Conservation (phyloP, 179 eudicot genomes). For the Silene vulgaris region DNA sequence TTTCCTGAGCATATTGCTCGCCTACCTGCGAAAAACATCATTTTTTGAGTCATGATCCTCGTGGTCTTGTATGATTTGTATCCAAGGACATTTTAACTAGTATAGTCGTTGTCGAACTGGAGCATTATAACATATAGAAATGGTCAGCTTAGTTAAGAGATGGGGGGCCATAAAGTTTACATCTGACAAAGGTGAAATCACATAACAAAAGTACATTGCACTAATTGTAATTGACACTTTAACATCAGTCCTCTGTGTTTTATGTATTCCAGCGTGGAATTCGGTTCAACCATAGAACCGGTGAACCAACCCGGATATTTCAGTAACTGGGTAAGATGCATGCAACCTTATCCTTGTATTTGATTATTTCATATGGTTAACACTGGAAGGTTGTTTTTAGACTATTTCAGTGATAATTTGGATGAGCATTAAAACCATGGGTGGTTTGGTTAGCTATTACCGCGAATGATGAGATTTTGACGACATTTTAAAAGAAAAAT, state of each 20-base stretch:
- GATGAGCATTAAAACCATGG: too few species aligned
- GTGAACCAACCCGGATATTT: too few species aligned
- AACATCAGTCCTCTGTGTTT: neutral
- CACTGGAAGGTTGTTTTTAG: too few species aligned
- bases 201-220: too few species aligned
- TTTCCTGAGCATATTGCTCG: conserved; percentile 59
- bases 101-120: conserved; percentile 22
- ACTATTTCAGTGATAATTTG: too few species aligned
- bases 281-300: too few species aligned
- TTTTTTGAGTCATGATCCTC: conserved; percentile 6
- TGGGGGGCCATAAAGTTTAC: neutral
- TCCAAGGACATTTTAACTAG: neutral
- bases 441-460: too few species aligned
- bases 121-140: neutral
- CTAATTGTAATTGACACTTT: neutral
- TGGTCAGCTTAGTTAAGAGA: conserved; percentile 4
- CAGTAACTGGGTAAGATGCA: too few species aligned
- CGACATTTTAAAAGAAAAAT: too few species aligned
- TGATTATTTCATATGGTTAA: too few species aligned
- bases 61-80: neutral
- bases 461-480: too few species aligned
- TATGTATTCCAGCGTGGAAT: neutral
- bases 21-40: conserved; percentile 43
- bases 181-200: neutral
- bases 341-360: too few species aligned